Base-by-base conservation (phyloP, 192 early-diverging fungal genomes). In the Coemansia sp. region DNA sequence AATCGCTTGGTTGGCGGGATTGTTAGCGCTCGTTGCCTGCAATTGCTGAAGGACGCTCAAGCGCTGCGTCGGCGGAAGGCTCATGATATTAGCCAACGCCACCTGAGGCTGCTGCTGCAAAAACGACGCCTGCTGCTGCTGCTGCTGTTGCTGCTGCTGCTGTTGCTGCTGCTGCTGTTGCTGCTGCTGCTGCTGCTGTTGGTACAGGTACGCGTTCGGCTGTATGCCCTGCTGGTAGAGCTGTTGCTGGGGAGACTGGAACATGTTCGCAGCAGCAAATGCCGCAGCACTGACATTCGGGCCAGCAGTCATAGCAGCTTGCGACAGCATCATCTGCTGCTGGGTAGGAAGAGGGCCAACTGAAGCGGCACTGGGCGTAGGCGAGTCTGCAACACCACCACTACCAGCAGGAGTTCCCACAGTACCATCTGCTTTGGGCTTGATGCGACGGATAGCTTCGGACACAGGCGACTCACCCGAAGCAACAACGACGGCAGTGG, bases 361-460 rank as follows among this genome's bases (percentile, higher is more conserved):
- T 5, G 77, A 80, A 33, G 68, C 71, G 42, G 65, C 62, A 59
- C 77, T 80, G 62, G 77, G 72, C 21, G 77, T 80, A 0, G 77
- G 77, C 18, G 77, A 80, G 0, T 71, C 66, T 0, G 60, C 64
- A 0, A 48, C 65, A 14, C 14, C 39, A n/a, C n/a, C n/a, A n/a
- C n/a, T n/a, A n/a, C n/a, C n/a, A n/a, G n/a, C n/a, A 5, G 43
- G 43, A 9, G 43, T 45, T 45, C 39, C 39, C 39, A 20, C 43
- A 20, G 43, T 20, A 21, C 42, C 66, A 6, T 80, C 78, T 0
- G 69, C 65, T 63, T 80, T 80, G 5, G 78, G 69, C 45, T 67
- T 70, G 42, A 80, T 74, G 9, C 65, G 65, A 5, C 78, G 69
- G 16, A 69, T 33, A 0, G 63, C 13, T 13, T 75, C 78, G 39